Evolutionary conservation across 2,329 filamentous ascomycete species (phyloP), one percentile per base, ranked within the genome.

Genomic region (Exophiala sp.): DNA sequence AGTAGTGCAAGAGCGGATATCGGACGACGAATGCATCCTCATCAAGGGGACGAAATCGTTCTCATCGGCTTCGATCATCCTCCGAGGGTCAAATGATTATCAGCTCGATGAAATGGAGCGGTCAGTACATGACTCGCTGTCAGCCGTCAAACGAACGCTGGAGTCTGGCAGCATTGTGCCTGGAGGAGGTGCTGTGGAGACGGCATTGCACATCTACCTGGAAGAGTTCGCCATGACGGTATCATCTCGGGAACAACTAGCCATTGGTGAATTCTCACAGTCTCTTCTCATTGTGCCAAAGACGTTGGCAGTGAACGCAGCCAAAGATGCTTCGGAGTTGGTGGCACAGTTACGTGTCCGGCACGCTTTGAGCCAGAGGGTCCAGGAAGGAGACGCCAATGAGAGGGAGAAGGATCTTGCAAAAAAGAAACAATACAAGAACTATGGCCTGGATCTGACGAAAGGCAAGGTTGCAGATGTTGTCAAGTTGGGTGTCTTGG

Each of bases 21-120:
- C 93, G 2, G 93, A 98, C 64, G 93, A 98, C 62, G 93, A 98
- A 75, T 97, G 91, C 70, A 98, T 98, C 60, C 74, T 98, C 57
- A 80, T 98, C 67, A 95, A 93, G 77, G 91, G 91, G 48, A 95
- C 93, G 64, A 97, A 96, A 75, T 80, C 86, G 22, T 88, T 93
- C 72, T 93, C 86, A 2, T 95, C 90, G 5, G 90, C 93, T 23
- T 98, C 93, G 14, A 89, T 96, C 70, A 94, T 98, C 61, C 85
- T 98, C 46, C 87, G 93, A 52, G 93, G 93, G 39, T 79, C 93
- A 61, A 97, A 98, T 71, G 93, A 98, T 70, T 97, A 86, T 73
- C 88, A 88, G 54, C 81, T 98, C 23, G 93, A 98, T 65, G 93
- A 98, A 78, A 98, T 97, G 91, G 93, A 98, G 78, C 86, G 93